Evolutionary conservation across 2,329 filamentous ascomycete species (phyloP).

Genomic region (Xylaria multiplex): DNA sequence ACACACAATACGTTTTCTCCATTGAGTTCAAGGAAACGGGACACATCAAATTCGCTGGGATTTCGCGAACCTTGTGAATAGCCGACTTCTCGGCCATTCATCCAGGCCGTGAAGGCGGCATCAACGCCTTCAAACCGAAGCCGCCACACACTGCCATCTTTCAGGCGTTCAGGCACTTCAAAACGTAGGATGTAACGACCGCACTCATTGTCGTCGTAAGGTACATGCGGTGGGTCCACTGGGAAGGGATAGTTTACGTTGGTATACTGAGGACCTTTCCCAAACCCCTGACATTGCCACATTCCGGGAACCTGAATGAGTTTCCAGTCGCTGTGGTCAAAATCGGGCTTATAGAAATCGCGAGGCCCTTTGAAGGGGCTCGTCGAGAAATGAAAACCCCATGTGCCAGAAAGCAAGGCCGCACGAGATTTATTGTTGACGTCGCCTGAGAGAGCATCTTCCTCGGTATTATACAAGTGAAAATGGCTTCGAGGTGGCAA

Average conservation of each 20-base stretch:
- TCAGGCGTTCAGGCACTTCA: constrained; percentile 57
- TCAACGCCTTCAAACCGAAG: constrained; percentile 80
- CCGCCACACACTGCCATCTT: constrained; percentile 64
- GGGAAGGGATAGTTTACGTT: constrained; percentile 71
- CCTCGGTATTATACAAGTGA: constrained; percentile 60
- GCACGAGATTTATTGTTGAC: constrained; percentile 51
- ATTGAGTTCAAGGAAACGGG: constrained; percentile 56
- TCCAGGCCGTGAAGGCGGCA: constrained; percentile 74
- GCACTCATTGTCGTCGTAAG: constrained; percentile 71
- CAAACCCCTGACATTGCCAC: constrained; percentile 75
- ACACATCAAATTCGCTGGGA: constrained; percentile 78
- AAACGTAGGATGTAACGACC: constrained; percentile 72
- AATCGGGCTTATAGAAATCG: constrained; percentile 52
- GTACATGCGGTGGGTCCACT: constrained; percentile 72
- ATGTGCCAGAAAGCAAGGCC: constrained; percentile 61
- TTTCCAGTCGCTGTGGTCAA: constrained; percentile 53
- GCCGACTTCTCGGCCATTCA: constrained; percentile 74
- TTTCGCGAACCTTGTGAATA: constrained; percentile 79
- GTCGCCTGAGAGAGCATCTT: constrained; percentile 59
- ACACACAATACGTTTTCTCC: constrained; percentile 69
- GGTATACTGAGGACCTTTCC: constrained; percentile 69
- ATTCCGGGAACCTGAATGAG: constrained; percentile 70
- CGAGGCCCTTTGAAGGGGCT: constrained; percentile 58
- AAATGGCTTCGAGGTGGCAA: constrained; percentile 66
- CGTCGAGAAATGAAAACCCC: constrained; percentile 62